These are phyloP conservation scores for Gentiana straminea DNA, from an alignment of 257 asterid genomes.

Conservation along the genomic window DNA sequence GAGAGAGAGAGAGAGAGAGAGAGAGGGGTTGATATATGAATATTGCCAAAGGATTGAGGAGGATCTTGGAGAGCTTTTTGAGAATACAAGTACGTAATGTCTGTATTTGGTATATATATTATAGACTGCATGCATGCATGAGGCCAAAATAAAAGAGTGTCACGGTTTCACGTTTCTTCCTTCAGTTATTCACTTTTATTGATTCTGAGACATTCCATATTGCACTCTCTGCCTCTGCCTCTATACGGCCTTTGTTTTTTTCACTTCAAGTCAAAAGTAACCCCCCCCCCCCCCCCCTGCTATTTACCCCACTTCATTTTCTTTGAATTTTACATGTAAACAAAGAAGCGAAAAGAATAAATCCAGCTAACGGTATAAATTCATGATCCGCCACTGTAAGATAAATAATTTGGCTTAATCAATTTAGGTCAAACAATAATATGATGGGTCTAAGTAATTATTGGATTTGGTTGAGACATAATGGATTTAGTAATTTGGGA, in stretches of 20 bases:
- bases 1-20: constrained; percentile 7
- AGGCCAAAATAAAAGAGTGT: constrained; percentile 11
- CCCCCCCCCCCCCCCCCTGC: no score
- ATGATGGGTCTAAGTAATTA: no score
- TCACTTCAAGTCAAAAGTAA: neutral
- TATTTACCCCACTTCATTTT: no score
- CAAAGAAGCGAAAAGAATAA: no score
- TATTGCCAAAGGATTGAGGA: constrained; percentile 17
- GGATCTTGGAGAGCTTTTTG: constrained; percentile 33
- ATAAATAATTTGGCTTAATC: no score
- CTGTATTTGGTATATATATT: constrained; percentile 29
- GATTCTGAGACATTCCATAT: constrained; percentile 5
- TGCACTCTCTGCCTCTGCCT: neutral
- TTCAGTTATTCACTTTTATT: constrained; percentile 1
- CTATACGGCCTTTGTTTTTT: neutral
- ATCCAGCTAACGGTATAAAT: no score
- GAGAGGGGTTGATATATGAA: constrained; percentile 21
- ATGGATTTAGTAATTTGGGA: no score
- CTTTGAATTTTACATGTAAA: no score
- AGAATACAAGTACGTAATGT: constrained; percentile 34
- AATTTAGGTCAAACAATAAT: no score
- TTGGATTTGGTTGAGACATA: no score
- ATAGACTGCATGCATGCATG: constrained; percentile 4
- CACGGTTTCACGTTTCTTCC: constrained; percentile 7
- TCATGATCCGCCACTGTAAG: no score